Evolutionary conservation across 2,329 filamentous ascomycete genomes (phyloP).

Genomic region (Trichoderma arundinaceum): DNA sequence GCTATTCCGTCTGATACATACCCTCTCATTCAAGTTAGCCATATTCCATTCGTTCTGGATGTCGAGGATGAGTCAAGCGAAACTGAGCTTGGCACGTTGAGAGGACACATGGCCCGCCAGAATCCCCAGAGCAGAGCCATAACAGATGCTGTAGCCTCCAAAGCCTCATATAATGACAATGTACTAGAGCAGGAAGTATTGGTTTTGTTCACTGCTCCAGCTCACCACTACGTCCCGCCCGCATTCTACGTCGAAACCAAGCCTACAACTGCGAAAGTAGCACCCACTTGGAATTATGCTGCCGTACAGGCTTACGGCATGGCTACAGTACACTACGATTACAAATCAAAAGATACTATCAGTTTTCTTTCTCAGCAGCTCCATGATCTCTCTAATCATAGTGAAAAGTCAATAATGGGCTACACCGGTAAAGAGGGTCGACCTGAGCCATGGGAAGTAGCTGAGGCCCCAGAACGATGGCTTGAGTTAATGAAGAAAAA

Average conservation of each 20-base stretch:
- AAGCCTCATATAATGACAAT: too few relatives aligned
- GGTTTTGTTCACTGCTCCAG: background rate
- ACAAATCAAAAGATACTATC: background rate
- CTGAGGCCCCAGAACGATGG: background rate
- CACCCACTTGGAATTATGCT: background rate
- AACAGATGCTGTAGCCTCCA: background rate
- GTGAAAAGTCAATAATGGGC: background rate
- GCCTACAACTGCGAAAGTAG: background rate
- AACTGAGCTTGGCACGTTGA: slow-evolving; percentile 51
- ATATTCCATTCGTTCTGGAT: slow-evolving; percentile 67
- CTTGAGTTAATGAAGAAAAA: background rate
- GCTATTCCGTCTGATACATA: slow-evolving; percentile 57
- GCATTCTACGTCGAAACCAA: background rate
- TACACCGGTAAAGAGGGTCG: background rate
- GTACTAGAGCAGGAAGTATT: background rate
- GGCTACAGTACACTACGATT: background rate
- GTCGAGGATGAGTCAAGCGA: slow-evolving; percentile 49
- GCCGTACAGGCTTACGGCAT: background rate
- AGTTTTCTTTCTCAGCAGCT: background rate
- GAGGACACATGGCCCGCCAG: slow-evolving; percentile 65
- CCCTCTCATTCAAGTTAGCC: slow-evolving; percentile 61
- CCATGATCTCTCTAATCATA: background rate
- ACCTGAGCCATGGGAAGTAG: background rate
- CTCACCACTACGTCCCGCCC: background rate
- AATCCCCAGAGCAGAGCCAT: slow-evolving; percentile 50